phyloP scores from a whole-genome alignment of 768 basidiomycete genomes.

The Tricholomella constricta region DNA sequence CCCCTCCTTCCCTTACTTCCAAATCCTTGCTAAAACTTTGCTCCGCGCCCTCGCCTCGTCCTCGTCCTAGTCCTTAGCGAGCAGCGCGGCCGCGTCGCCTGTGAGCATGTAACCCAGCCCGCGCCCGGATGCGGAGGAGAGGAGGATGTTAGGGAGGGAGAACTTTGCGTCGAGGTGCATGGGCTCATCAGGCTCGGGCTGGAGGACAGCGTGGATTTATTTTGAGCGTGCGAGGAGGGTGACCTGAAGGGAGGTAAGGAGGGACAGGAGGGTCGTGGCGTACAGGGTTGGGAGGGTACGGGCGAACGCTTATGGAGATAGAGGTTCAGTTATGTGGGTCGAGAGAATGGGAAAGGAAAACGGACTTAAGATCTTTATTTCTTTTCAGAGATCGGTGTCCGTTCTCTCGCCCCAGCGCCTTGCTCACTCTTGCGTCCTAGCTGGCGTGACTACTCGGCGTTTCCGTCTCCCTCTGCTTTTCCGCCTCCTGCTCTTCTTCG shows the following conservation, averaged over 20 bases:
- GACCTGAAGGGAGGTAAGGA: slow-evolving; percentile 88
- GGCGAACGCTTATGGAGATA: slow-evolving; percentile 77
- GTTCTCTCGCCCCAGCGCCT: too few relatives aligned
- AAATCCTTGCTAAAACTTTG: slow-evolving; percentile 57
- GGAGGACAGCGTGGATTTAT: slow-evolving; percentile 71
- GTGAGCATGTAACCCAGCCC: slow-evolving; percentile 26
- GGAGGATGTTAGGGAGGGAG: slow-evolving; percentile 38
- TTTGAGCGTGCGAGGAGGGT: slow-evolving; percentile 80
- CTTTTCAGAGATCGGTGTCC: slow-evolving; percentile 90
- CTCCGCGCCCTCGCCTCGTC: too few relatives aligned
- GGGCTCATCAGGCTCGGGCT: slow-evolving; percentile 63
- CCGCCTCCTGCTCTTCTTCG: too few relatives aligned
- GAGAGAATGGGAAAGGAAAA: slow-evolving; percentile 11
- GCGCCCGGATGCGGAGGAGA: slow-evolving; percentile 26
- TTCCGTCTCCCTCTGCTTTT: too few relatives aligned
- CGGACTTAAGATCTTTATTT: slow-evolving; percentile 85
- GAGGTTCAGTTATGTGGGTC: neutral
- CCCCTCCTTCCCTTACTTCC: too few relatives aligned
- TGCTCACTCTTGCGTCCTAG: too few relatives aligned
- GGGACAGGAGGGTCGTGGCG: slow-evolving; percentile 78
- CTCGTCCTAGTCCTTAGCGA: slow-evolving; percentile 22
- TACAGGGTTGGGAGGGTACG: slow-evolving; percentile 86
- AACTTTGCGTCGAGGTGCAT: slow-evolving; percentile 41
- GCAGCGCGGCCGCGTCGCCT: slow-evolving; percentile 19
- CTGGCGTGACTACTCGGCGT: too few relatives aligned